Percentiles rank a stretch among this genome's conserved stretches.
Evolutionary conservation across 108 stramenopile genomes (phyloP).

Genomic region (Cafeteria roenbergensis): DNA sequence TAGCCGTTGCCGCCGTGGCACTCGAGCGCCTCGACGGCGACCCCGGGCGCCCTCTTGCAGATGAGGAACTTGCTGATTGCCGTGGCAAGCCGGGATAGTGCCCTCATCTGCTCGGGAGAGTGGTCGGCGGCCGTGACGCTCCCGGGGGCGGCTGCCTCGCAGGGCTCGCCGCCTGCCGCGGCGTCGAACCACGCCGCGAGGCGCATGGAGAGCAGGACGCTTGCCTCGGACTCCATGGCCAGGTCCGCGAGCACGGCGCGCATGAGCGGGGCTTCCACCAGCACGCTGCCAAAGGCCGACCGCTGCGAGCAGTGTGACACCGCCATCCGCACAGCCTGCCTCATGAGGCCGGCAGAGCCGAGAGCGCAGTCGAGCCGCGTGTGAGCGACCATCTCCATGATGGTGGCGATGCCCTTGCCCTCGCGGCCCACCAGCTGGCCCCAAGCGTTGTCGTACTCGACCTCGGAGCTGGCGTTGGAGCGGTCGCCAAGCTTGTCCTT

Average conservation of each 20-base stretch:
- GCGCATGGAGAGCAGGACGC: not conserved
- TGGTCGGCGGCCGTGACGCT: not conserved
- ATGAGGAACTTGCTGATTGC: slow-evolving; percentile 19
- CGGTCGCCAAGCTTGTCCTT: slow-evolving; percentile 28
- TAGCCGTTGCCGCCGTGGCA: slow-evolving; percentile 26
- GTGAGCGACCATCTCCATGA: slow-evolving; percentile 22
- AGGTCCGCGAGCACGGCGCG: slow-evolving; percentile 15
- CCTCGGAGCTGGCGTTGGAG: slow-evolving; percentile 24
- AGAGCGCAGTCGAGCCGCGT: slow-evolving; percentile 27
- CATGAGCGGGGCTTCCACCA: slow-evolving; percentile 17
- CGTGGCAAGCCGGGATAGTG: slow-evolving; percentile 9
- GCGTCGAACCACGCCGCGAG: not conserved
- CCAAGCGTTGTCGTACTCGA: slow-evolving; percentile 24
- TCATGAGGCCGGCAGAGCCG: slow-evolving; percentile 13
- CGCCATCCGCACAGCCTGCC: slow-evolving; percentile 15
- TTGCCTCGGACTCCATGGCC: slow-evolving; percentile 16
- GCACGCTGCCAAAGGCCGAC: slow-evolving; percentile 7
- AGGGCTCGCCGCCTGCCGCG: too few relatives aligned
- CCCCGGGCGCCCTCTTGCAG: slow-evolving; percentile 14
- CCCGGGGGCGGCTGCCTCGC: not conserved
- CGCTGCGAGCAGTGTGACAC: slow-evolving; percentile 2
- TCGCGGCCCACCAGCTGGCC: slow-evolving; percentile 10
- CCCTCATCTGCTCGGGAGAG: not conserved
- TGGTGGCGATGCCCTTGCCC: slow-evolving; percentile 21
- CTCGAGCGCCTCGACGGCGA: slow-evolving; percentile 26